Evolutionary conservation across 2,329 filamentous ascomycete species (phyloP), one percentile per base, ranked within the genome.

Genomic region (Metarhizium humberi): DNA sequence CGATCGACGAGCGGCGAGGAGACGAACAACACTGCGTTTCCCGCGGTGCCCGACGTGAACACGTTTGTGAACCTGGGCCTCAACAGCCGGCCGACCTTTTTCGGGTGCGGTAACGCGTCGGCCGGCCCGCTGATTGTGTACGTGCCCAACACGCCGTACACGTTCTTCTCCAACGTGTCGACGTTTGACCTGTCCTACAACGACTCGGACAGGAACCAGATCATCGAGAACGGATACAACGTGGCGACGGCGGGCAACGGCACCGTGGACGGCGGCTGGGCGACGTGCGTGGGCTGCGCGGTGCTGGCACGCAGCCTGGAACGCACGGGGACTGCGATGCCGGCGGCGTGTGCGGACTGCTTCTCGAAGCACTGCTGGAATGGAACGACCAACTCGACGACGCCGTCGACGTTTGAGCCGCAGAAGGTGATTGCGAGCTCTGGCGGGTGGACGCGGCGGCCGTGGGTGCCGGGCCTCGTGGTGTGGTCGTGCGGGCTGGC

Each of bases 341-440:
- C 90, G 0, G 73, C 78, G 1, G 79, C 79, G 4, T 96, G 91
- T 73, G 74, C 69, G n/a, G 64, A 76, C 36, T 96, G 91, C 72
- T 95, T 95, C 68, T 59, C 74, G 5, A 69, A 75, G 20, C 95
- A 95, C 71, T 96, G 91, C 77, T 96, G 91, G 91, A 81, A 95
- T 66, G 91, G 91, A n/a, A 30, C 45, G 45, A 48, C 25, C 4
- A 48, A 48, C 25, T 29, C 45, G 20, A 48, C 45, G 6, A 20
- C 14, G 20, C 45, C 45, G 7, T 30, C 45, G 20, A 48, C 45
- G 20, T 48, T 48, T 48, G 45, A 48, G 45, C 45, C 45, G 45
- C 45, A 48, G 13, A 48, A 11, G 25, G 14, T 48, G 3, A 48
- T 48, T 16, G 13, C 5, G 45, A 48, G 45, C 18, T 48, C 45